Percentiles rank a stretch among this genome's conserved stretches.
phyloP scores from a whole-genome alignment of 495 filamentous ascomycete species.

The Penicillium flavigenum region DNA sequence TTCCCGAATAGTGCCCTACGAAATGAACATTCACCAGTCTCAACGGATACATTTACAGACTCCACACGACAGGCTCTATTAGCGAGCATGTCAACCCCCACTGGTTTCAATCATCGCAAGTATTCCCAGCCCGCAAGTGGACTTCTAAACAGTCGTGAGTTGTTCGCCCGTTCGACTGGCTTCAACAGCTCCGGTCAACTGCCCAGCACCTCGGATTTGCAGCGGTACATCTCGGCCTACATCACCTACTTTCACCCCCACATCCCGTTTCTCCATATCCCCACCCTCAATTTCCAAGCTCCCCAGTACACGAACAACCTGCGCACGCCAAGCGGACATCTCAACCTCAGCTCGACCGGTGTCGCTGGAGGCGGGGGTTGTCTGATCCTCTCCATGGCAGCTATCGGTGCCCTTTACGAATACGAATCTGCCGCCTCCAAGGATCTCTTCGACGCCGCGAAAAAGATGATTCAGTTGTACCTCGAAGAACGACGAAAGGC shows the following conservation, averaged over 20 bases:
- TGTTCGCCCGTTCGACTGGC: conserved; percentile 46
- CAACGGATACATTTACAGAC: conserved; percentile 86
- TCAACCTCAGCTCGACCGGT: conserved; percentile 58
- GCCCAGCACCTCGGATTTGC: conserved; percentile 87
- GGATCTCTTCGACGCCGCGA: conserved; percentile 87
- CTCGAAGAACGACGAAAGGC: conserved; percentile 90
- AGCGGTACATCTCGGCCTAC: conserved; percentile 89
- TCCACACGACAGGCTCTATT: conserved; percentile 86
- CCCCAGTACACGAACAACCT: conserved; percentile 63
- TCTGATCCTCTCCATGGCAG: conserved; percentile 91
- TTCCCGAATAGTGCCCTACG: conserved; percentile 53
- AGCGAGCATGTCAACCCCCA: conserved; percentile 73
- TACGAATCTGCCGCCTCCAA: conserved; percentile 74
- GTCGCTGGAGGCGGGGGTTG: conserved; percentile 82
- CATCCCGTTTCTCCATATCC: conserved; percentile 87
- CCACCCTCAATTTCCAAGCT: conserved; percentile 87
- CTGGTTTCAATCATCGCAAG: conserved; percentile 70
- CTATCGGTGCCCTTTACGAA: conserved; percentile 94
- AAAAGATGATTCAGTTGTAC: conserved; percentile 92
- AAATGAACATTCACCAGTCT: conserved; percentile 64
- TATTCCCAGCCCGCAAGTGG: conserved; percentile 69
- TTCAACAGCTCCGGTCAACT: conserved; percentile 57
- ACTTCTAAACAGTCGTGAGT: conserved; percentile 43
- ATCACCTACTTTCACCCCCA: conserved; percentile 95
- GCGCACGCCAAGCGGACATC: conserved; percentile 51